These are phyloP conservation scores for Nicotiana rustica DNA, from an alignment of 305 asterid genomes.

Conservation along the genomic window DNA sequence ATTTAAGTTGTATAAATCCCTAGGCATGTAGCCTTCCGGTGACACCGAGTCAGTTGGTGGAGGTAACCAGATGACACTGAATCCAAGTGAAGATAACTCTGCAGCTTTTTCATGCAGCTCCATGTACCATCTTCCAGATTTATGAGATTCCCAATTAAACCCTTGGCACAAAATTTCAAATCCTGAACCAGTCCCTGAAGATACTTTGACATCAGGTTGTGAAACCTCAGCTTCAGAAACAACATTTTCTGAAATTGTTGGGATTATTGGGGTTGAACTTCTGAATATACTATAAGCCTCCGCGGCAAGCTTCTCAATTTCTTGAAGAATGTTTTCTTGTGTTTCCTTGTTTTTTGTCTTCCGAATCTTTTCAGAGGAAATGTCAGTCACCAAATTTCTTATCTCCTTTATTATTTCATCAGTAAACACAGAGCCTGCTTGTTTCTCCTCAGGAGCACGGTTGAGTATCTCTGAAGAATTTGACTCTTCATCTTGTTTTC, in stretches of 20 bases:
- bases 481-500: conserved; percentile 41
- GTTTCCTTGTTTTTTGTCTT: conserved; percentile 66
- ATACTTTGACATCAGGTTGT: conserved; percentile 53
- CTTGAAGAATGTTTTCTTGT: conserved; percentile 90
- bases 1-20: conserved; percentile 85
- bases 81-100: conserved; percentile 78
- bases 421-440: conserved; percentile 53
- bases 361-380: conserved; percentile 68
- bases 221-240: conserved; percentile 50
- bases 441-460: conserved; percentile 46
- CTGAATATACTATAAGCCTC: conserved; percentile 95
- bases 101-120: conserved; percentile 77
- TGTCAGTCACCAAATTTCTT: conserved; percentile 70
- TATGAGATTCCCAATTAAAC: conserved; percentile 96
- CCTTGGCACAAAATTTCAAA: conserved; percentile 91
- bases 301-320: conserved; percentile 97
- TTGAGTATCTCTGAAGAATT: conserved; percentile 43
- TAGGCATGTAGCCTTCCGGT: conserved; percentile 98
- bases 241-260: conserved; percentile 51
- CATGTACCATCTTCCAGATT: conserved; percentile 88
- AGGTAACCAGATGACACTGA: conserved; percentile 93
- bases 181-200: conserved; percentile 93
- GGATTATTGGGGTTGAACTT: conserved; percentile 61
- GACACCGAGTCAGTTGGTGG: conserved; percentile 98
- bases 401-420: conserved; percentile 82